Conservation (phyloP, 2,329 filamentous ascomycete genomes). For the Hyphodiscus sp. region DNA sequence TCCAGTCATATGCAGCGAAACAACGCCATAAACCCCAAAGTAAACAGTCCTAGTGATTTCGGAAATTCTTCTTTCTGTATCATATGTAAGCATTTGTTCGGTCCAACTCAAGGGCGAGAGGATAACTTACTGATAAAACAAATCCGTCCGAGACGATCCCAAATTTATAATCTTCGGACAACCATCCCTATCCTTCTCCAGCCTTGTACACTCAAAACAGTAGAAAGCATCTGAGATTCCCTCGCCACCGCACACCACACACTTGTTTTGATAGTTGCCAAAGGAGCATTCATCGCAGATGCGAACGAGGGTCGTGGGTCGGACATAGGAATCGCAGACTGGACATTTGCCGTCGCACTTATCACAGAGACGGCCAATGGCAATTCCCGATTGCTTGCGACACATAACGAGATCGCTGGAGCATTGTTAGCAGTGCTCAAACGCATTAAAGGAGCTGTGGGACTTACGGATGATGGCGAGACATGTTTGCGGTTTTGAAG, state of each 20-base stretch:
- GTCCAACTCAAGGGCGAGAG: not conserved
- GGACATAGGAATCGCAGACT: slow-evolving; percentile 98
- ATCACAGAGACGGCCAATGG: slow-evolving; percentile 97
- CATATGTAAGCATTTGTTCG: slow-evolving; percentile 26
- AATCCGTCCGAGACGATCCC: slow-evolving; percentile 89
- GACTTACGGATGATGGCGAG: slow-evolving; percentile 60
- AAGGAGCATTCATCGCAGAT: slow-evolving; percentile 99
- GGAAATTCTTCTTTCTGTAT: slow-evolving; percentile 59
- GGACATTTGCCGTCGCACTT: slow-evolving; percentile 99
- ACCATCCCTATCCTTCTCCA: slow-evolving; percentile 95
- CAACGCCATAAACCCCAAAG: not conserved
- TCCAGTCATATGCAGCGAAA: not conserved
- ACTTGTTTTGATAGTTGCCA: slow-evolving; percentile 99
- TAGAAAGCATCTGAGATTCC: slow-evolving; percentile 98
- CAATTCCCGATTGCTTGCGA: slow-evolving; percentile 95
- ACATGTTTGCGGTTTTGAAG: slow-evolving; percentile 20
- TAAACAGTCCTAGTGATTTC: slow-evolving; percentile 42
- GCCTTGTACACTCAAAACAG: slow-evolving; percentile 94
- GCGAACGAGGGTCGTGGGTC: slow-evolving; percentile 90
- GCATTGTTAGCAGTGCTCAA: slow-evolving; percentile 12
- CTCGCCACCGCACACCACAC: slow-evolving; percentile 95
- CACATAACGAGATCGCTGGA: slow-evolving; percentile 94
- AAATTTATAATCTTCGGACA: slow-evolving; percentile 99
- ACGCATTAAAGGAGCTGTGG: not conserved
- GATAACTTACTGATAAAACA: slow-evolving; percentile 38